Base-by-base conservation (phyloP, 2,329 filamentous ascomycete species). In the Knufia petricola region DNA sequence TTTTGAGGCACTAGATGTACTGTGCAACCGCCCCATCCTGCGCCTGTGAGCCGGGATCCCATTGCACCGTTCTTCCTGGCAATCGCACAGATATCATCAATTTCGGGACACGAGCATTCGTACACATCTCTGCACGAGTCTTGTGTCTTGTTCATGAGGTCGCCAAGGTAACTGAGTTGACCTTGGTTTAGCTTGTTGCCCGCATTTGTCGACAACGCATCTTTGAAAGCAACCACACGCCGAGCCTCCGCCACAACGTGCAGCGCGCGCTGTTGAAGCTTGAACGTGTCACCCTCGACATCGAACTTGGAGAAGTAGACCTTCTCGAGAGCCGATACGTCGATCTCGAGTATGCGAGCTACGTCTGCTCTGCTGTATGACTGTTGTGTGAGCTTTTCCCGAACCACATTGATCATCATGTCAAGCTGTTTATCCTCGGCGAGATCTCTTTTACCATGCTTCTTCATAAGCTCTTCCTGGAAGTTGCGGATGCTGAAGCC, bases 11-110 rank as follows among this genome's bases (percentile, higher is more conserved):
- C 84, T 50, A 98, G 76, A 69, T 98, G 92, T 50, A 98, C 90
- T 52, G 81, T 92, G 69, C 92, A 96, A 2, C 92, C 92, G 53
- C 92, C 92, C 92, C 92, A 98, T 2, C 92, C 92, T 0, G 92
- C 92, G 32, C 92, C 92, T 17, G 57, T 59, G 17, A 59, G 50
- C 30, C 57, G 52, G 45, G 85, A 88, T 23, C 90, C 92, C 63
- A 87, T 88, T 15, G 85, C 80, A 1, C 92, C 92, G 1, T 85
- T 85, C 13, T 72, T 74, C 23, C 82, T 75, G 0, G 89, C 89
- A 56, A 96, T 83, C 32, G 74, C 66, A 66, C 90, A 96, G 31
- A 98, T 77, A 53, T 86, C 76, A 64, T 98, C 90, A n/a, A 96
- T 78, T 66, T 96, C 89, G 0, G 85, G 81, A 59, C 87, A 94